Evolutionary conservation across 306 rosid genomes (phyloP), one percentile per base, ranked within the genome.

Genomic region (Benincasa hispida): DNA sequence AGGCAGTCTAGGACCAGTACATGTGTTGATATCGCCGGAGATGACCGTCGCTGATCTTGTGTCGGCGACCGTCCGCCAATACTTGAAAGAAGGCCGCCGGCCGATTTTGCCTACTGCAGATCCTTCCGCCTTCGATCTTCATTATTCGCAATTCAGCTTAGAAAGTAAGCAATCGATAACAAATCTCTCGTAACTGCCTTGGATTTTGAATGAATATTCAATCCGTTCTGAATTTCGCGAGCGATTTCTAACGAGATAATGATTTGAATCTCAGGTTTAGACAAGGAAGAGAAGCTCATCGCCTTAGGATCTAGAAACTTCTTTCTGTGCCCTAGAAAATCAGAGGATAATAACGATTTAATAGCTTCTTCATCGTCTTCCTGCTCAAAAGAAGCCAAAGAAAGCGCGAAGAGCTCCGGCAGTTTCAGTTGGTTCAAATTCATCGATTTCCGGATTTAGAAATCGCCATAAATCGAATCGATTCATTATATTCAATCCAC

Each of bases 141-240:
- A 94, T 75, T 94, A 89, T 69, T 92, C 98, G 1, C 99, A 94
- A 83, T 94, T 94, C 87, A 91, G 97, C 85, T 78, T 94, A 84
- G 96, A 94, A 89, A 87, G 99, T 94, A 79, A 82, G 91, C 32
- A 6, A 21, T 32, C 60, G 12, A 66, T 39, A 10, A 17, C n/a
- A 1, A 62, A 15, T n/a, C 5, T 39, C 32, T 21, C 47, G 47
- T 34, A 30, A 34, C 47, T 5, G 22, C 47, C 7, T 32, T 63
- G 4, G 2, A 63, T 34, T 63, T 17, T 7, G 41, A 47, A 11
- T 18, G 50, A 22, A 45, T 18, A 18, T 4, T 14, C 27, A 37
- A 53, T 81, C 57, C 5, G 51, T 13, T 18, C 0, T 18, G 5
- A 30, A 30, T 47, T 24, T 19, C 22, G 42, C 35, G 17, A 75